Conservation (phyloP, 306 rosid species). For the Ziziphus jujuba region DNA sequence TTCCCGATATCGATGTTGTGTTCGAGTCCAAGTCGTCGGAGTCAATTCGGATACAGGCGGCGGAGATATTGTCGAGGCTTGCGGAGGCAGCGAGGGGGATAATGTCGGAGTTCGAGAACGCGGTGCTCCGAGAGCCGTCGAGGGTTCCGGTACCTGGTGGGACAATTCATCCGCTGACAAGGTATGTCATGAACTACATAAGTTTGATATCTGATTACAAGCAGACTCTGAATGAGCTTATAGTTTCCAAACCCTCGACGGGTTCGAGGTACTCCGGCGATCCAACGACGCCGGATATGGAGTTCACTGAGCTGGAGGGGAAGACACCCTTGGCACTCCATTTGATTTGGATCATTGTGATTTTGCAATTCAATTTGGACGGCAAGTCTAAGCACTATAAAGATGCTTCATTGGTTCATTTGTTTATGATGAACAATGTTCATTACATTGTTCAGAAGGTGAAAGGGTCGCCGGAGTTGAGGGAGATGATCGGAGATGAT, state of each 20-base stretch:
- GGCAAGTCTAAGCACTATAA: conserved; percentile 91
- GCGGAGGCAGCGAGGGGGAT: conserved; percentile 97
- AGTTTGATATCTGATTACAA: conserved; percentile 88
- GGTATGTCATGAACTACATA: conserved; percentile 96
- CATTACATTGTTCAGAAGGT: conserved; percentile 96
- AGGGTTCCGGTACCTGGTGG: conserved; percentile 94
- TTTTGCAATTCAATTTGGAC: conserved; percentile 85
- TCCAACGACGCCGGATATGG: conserved; percentile 85
- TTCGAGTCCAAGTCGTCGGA: conserved; percentile 90
- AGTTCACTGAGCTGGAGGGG: conserved; percentile 76
- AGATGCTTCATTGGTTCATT: conserved; percentile 68
- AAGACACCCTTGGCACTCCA: conserved; percentile 81
- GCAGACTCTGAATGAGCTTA: conserved; percentile 76
- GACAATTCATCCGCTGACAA: conserved; percentile 91
- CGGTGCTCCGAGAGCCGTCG: conserved; percentile 87
- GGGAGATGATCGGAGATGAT: conserved; percentile 91
- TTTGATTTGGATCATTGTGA: conserved; percentile 95
- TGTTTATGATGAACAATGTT: conserved; percentile 95
- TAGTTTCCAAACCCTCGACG: conserved; percentile 86
- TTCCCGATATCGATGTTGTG: conserved; percentile 78
- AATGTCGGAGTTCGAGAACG: conserved; percentile 89
- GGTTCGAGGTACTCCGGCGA: conserved; percentile 83
- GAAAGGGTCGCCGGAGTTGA: conserved; percentile 79
- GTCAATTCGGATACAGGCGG: conserved; percentile 79
- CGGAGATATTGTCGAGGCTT: conserved; percentile 83